Evolutionary conservation across 2,329 filamentous ascomycete genomes (phyloP).

Genomic region (Chrysosporium keratinophilum): DNA sequence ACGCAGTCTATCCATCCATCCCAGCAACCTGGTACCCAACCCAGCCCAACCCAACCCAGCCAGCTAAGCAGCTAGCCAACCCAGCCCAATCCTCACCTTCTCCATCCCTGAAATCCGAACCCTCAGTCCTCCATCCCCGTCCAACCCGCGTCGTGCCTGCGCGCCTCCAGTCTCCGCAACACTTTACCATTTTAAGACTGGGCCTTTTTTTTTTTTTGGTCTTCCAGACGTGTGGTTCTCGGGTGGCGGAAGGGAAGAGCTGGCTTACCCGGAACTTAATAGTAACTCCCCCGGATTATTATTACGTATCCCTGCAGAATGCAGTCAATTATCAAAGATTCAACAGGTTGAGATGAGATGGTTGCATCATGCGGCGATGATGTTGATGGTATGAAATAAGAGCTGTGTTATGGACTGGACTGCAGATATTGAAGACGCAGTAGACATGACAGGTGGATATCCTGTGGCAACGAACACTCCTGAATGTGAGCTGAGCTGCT

Average conservation of each 20-base stretch:
- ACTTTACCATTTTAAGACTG: background rate
- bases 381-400: too few species aligned
- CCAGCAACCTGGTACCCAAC: conserved; percentile 6
- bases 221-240: background rate
- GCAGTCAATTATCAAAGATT: too few species aligned
- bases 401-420: too few species aligned
- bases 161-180: background rate
- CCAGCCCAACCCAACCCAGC: background rate
- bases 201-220: background rate
- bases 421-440: too few species aligned
- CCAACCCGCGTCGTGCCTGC: background rate
- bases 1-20: background rate
- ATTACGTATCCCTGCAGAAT: too few species aligned
- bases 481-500: too few species aligned
- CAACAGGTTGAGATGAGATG: too few species aligned
- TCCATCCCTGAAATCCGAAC: background rate
- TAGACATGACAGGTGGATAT: too few species aligned
- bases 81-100: too few species aligned
- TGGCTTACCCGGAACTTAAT: background rate
- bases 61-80: background rate
- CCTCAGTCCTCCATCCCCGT: background rate
- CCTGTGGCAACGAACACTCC: too few species aligned
- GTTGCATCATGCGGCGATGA: too few species aligned
- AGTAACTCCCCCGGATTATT: too few species aligned
- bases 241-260: background rate